Conservation (phyloP, 768 basidiomycete species). For the Rhodosporidiobolus odoratus region DNA sequence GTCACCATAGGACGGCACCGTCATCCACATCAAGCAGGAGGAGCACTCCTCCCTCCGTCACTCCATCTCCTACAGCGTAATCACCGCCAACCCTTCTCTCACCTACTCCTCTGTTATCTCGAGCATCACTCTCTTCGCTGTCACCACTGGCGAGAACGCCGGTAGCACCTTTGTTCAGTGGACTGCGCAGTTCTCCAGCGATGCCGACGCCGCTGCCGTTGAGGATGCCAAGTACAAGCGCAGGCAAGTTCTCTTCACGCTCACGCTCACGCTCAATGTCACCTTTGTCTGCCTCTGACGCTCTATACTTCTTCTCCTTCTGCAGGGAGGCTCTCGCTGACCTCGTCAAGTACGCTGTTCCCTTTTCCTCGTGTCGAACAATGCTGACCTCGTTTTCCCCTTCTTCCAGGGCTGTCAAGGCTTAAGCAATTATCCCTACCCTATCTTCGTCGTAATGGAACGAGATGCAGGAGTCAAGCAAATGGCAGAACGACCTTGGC, state of each 20-base stretch:
- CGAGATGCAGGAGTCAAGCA: too few species aligned
- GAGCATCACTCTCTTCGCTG: constrained; percentile 43
- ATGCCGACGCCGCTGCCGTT: constrained; percentile 41
- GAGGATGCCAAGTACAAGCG: constrained; percentile 45
- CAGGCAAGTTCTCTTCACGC: too few species aligned
- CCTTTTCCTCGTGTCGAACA: neutral
- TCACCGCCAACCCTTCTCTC: constrained; percentile 43
- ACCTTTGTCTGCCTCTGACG: too few species aligned
- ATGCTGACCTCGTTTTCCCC: neutral
- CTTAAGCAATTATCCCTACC: too few species aligned
- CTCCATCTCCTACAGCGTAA: constrained; percentile 41
- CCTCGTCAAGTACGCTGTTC: constrained; percentile 41
- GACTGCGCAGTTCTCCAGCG: constrained; percentile 41
- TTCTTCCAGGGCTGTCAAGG: constrained; percentile 3
- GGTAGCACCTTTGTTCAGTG: constrained; percentile 42
- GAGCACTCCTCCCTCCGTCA: constrained; percentile 43
- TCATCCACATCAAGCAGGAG: constrained; percentile 44
- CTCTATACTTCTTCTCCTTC: too few species aligned
- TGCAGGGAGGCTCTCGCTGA: constrained; percentile 44
- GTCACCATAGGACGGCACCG: constrained; percentile 39
- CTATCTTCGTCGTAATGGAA: too few species aligned
- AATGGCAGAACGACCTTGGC: too few species aligned
- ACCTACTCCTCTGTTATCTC: constrained; percentile 44
- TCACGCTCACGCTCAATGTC: too few species aligned
- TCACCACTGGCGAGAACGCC: constrained; percentile 42